Base-by-base conservation (phyloP, 148 eudicot genomes). In the Vaccinium corymbosum region DNA sequence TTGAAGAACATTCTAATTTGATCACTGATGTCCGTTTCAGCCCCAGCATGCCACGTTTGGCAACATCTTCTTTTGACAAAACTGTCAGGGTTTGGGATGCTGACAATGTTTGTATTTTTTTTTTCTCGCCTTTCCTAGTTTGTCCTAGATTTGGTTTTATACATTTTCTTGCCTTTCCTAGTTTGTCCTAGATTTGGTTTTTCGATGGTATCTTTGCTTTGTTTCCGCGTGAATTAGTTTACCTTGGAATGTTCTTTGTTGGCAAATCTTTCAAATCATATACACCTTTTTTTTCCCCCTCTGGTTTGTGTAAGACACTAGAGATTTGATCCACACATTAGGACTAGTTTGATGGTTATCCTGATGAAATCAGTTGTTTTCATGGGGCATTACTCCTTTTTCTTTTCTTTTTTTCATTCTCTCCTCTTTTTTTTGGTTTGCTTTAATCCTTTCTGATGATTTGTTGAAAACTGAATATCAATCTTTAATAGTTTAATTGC, bases 1-100 rank as follows among this genome's bases (percentile, higher is more conserved):
- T 95, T 74, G 98, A 95, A 83, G 98, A 95, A 81, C 98, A 95
- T 88, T 86, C 95, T 51, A 70, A 88, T 50, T 83, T 92, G 78
- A 94, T 95, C 74, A 95, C 98, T 71, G 98, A 95, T 89, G 95
- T 95, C 51, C 98, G 98, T 75, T 95, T 95, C 89, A 94, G 98
- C 73, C 94, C 98, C 55, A 94, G 94, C 91, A 89, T 90, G 90
- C 87, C 93, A 17, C 95, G 98, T 59, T 93, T 95, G 70, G 98
- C 98, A 85, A 95, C 98, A 79, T 95, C 98, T 48, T 95, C 98
- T 51, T 95, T 92, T 85, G 98, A 95, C 85, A 95, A 93, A 87
- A 89, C 97, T 83, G 97, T 95, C 75, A 86, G 97, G 88, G 95
- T 95, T 84, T 95, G 98, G 98, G 97, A 95, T 85, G 93, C 90